Percentiles rank a stretch among this genome's conserved stretches.
These are phyloP conservation scores for Tuber magnatum DNA, from an alignment of 495 filamentous ascomycete species.

Conservation along the genomic window DNA sequence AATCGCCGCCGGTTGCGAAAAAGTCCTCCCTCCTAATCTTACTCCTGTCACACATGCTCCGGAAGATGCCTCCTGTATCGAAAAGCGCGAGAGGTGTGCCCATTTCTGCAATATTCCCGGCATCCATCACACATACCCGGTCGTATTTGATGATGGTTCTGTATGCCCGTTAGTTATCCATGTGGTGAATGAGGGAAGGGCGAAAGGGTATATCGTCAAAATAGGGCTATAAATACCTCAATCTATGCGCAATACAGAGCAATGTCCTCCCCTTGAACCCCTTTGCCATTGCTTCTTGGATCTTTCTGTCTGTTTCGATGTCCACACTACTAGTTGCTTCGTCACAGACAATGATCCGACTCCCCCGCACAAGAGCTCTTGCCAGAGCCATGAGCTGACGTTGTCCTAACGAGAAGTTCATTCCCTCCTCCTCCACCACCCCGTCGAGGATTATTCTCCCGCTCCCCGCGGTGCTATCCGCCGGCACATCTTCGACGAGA, in stretches of 20 bases:
- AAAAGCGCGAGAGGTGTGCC: slow-evolving; percentile 67
- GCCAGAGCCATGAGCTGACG: slow-evolving; percentile 93
- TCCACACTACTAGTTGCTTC: slow-evolving; percentile 90
- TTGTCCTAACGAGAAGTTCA: slow-evolving; percentile 95
- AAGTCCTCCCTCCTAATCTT: slow-evolving; percentile 77
- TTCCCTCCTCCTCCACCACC: slow-evolving; percentile 82
- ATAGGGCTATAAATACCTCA: slow-evolving; percentile 46
- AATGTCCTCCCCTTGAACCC: slow-evolving; percentile 86
- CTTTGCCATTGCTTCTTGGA: slow-evolving; percentile 79
- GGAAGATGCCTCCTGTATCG: slow-evolving; percentile 67
- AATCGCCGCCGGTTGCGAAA: slow-evolving; percentile 10
- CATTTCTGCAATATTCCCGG: slow-evolving; percentile 75
- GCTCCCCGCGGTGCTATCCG: slow-evolving; percentile 42
- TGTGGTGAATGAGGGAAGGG: slow-evolving; percentile 7
- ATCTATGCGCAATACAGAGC: slow-evolving; percentile 87
- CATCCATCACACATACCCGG: slow-evolving; percentile 91
- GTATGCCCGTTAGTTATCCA: not conserved
- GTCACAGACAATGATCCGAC: slow-evolving; percentile 91
- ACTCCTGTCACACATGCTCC: slow-evolving; percentile 84
- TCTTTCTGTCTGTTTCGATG: slow-evolving; percentile 93
- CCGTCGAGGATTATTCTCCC: slow-evolving; percentile 71
- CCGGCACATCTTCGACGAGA: slow-evolving; percentile 54
- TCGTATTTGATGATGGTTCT: slow-evolving; percentile 87
- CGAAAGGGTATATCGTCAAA: not conserved
- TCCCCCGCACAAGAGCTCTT: slow-evolving; percentile 74